Percentiles rank a stretch among this genome's conserved stretches.
phyloP scores from a whole-genome alignment of 2,329 filamentous ascomycete species.

The Fusarium brevicatenulatum region DNA sequence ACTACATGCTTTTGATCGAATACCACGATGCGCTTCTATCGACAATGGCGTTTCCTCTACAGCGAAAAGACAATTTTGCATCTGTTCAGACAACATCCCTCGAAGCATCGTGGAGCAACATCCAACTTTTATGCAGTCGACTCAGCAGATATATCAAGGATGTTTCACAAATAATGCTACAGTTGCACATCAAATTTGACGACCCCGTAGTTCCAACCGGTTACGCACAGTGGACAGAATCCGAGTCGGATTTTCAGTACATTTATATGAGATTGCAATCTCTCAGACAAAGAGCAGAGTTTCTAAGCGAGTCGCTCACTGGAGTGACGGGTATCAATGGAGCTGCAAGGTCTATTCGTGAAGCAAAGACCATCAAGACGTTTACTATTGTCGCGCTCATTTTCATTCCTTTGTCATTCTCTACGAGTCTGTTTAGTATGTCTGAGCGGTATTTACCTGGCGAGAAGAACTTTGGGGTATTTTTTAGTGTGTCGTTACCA shows the following conservation, averaged over 20 bases:
- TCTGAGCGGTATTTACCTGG: not conserved
- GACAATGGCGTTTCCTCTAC: not conserved
- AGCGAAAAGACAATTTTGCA: slow-evolving; percentile 8
- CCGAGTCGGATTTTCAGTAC: not conserved
- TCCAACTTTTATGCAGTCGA: not conserved
- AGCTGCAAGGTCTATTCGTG: slow-evolving; percentile 6
- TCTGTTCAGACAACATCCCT: slow-evolving; percentile 3
- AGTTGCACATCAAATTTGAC: slow-evolving; percentile 3
- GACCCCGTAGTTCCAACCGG: not conserved
- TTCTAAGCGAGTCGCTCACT: slow-evolving; percentile 1
- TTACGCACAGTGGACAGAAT: not conserved
- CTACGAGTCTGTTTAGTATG: not conserved
- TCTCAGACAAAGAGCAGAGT: not conserved
- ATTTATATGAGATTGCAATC: slow-evolving; percentile 5
- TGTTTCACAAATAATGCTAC: slow-evolving; percentile 4
- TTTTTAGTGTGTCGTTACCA: not conserved
- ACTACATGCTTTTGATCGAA: slow-evolving; percentile 1
- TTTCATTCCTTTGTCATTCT: slow-evolving; percentile 7
- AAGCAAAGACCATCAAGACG: slow-evolving; percentile 3
- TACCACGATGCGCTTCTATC: slow-evolving; percentile 8
- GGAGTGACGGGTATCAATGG: slow-evolving; percentile 4
- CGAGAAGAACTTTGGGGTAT: not conserved
- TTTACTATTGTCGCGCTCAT: slow-evolving; percentile 10
- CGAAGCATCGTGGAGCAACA: slow-evolving; percentile 4
- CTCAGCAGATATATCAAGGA: slow-evolving; percentile 9